Conservation (phyloP, 805 yeast species). For the Monosporozyma siamensis region DNA sequence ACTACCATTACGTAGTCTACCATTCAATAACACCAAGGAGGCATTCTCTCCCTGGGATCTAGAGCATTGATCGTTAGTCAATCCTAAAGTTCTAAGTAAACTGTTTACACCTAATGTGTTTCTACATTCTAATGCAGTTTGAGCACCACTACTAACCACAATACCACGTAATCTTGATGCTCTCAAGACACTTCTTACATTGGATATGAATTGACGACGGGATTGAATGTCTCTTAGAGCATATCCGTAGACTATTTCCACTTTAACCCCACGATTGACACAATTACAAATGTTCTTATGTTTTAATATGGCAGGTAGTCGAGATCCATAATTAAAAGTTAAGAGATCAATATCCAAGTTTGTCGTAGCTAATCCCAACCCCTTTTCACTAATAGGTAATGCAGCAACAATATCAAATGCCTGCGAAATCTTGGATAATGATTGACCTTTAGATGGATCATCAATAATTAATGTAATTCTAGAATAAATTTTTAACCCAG, state of each 20-base stretch:
- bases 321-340: constrained; percentile 54
- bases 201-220: constrained; percentile 58
- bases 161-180: constrained; percentile 77
- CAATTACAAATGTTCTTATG: constrained; percentile 83
- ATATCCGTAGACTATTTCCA: constrained; percentile 66
- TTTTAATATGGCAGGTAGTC: constrained; percentile 67
- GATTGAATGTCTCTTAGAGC: constrained; percentile 36
- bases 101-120: constrained; percentile 60
- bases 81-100: constrained; percentile 58
- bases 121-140: constrained; percentile 47
- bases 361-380: constrained; percentile 63
- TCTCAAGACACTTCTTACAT: constrained; percentile 64
- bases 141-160: constrained; percentile 70
- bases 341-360: constrained; percentile 75
- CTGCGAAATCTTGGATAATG: constrained; percentile 26
- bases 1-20: constrained; percentile 61
- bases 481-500: constrained; percentile 45
- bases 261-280: constrained; percentile 66
- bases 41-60: constrained; percentile 53
- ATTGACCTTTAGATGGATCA: constrained; percentile 70
- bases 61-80: constrained; percentile 53
- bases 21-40: constrained; percentile 56
- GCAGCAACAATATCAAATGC: constrained; percentile 74
- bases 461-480: constrained; percentile 68
- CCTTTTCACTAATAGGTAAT: constrained; percentile 70